Percentiles rank a stretch among this genome's conserved stretches.
These are phyloP conservation scores for Gamsiella multidivaricata DNA, from an alignment of 192 early-diverging fungal species.

Conservation along the genomic window DNA sequence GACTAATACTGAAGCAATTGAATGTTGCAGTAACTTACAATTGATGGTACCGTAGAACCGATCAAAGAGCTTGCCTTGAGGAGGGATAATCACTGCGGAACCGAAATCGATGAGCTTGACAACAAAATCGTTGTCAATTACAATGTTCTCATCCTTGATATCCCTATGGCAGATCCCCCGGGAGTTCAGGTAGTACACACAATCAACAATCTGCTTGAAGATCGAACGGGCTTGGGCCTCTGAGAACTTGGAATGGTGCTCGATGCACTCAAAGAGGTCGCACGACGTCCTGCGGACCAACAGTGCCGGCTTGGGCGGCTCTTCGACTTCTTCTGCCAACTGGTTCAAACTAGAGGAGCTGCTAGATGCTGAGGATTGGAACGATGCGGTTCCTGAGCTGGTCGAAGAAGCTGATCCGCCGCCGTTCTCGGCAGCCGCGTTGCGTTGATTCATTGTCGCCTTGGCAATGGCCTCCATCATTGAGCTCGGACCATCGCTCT, in stretches of 20 bases:
- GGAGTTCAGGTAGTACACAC: constrained; percentile 71
- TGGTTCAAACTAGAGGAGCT: constrained; percentile 43
- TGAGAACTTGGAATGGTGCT: constrained; percentile 69
- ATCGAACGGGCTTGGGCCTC: constrained; percentile 73
- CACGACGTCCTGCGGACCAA: constrained; percentile 67
- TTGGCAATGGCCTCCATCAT: constrained; percentile 43
- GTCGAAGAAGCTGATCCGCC: constrained; percentile 32
- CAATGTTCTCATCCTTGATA: constrained; percentile 84
- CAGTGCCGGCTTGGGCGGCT: constrained; percentile 35
- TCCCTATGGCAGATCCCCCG: constrained; percentile 80
- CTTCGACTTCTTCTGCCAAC: constrained; percentile 14
- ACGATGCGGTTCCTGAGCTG: constrained; percentile 39
- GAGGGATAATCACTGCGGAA: constrained; percentile 63
- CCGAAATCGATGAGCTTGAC: constrained; percentile 81
- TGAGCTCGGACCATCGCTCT: background rate
- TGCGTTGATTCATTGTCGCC: constrained; percentile 34
- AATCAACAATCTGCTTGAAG: constrained; percentile 75
- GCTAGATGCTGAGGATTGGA: constrained; percentile 20
- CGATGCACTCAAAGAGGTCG: constrained; percentile 85
- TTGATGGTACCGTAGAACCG: constrained; percentile 73
- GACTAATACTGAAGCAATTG: too few species aligned
- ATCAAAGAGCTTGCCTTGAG: constrained; percentile 56
- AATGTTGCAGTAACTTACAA: constrained; percentile 57
- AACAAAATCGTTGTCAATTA: constrained; percentile 65
- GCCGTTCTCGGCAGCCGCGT: background rate